Conservation (phyloP, 176 grass and related monocot genomes). For the Alopecurus myosuroides region DNA sequence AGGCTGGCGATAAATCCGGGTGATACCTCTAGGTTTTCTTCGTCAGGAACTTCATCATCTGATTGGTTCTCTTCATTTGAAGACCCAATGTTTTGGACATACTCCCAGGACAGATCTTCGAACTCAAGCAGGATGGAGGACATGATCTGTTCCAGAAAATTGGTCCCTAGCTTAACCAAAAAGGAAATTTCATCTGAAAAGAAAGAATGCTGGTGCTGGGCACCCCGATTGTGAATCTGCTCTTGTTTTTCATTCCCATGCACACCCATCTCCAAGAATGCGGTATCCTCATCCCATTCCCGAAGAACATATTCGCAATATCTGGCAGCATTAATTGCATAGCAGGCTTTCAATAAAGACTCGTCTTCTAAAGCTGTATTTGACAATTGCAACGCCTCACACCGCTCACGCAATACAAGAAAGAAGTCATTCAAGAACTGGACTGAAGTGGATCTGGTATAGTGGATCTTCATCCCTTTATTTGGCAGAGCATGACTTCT, state of each 20-base stretch:
- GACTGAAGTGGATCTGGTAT: constrained; percentile 56
- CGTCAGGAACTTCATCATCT: constrained; percentile 37
- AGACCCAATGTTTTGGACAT: constrained; percentile 65
- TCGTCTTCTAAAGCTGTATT: constrained; percentile 50
- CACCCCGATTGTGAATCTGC: neutral
- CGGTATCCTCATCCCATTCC: constrained; percentile 76
- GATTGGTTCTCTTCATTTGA: constrained; percentile 17
- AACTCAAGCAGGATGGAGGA: constrained; percentile 81
- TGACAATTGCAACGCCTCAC: constrained; percentile 47
- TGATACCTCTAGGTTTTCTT: constrained; percentile 54
- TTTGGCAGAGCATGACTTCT: constrained; percentile 59
- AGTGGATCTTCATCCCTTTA: constrained; percentile 46
- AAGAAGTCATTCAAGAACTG: constrained; percentile 81
- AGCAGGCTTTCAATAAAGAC: constrained; percentile 45
- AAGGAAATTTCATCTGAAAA: constrained; percentile 61
- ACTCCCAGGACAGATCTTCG: constrained; percentile 80
- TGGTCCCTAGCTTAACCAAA: constrained; percentile 69
- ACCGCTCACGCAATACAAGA: constrained; percentile 46
- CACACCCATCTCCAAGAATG: constrained; percentile 63
- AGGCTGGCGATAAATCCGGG: constrained; percentile 55
- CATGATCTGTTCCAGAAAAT: constrained; percentile 82
- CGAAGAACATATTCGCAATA: constrained; percentile 66
- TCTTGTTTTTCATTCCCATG: neutral
- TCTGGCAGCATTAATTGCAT: constrained; percentile 59
- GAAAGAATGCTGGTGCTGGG: constrained; percentile 39